These are phyloP conservation scores for Penicillium cinerascens DNA, from an alignment of 495 filamentous ascomycete genomes.

Conservation along the genomic window DNA sequence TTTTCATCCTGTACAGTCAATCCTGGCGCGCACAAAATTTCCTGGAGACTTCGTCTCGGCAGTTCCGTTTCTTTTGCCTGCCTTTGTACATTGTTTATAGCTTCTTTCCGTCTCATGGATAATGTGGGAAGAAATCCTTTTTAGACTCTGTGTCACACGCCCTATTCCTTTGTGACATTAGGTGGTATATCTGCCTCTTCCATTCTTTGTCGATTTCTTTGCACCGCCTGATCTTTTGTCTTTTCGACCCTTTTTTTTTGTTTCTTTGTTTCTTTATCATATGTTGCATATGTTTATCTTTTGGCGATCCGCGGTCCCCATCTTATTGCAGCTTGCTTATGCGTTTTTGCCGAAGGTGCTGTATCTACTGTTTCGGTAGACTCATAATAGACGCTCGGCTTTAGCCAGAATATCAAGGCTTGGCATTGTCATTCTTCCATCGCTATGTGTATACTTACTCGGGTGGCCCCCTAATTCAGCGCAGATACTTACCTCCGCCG, in stretches of 20 bases:
- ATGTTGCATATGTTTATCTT: conserved; percentile 20
- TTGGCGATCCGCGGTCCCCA: conserved; percentile 1
- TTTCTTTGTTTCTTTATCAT: conserved; percentile 5
- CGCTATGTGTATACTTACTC: not conserved
- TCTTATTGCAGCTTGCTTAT: conserved; percentile 5
- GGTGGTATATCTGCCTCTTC: conserved; percentile 2
- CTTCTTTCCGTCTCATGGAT: conserved; percentile 2
- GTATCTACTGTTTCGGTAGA: conserved; percentile 24
- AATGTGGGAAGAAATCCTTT: not conserved
- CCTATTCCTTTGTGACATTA: not conserved
- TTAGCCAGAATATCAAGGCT: not conserved
- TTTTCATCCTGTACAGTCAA: conserved; percentile 17
- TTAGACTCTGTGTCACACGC: not conserved
- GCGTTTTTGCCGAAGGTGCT: conserved; percentile 5
- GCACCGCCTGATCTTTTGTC: conserved; percentile 12
- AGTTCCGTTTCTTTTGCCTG: not conserved
- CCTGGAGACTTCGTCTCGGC: conserved; percentile 3
- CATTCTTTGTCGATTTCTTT: conserved; percentile 5
- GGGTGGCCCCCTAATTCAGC: too few relatives aligned
- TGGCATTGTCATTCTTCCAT: not conserved
- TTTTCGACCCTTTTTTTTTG: conserved; percentile 1
- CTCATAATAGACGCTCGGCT: conserved; percentile 18
- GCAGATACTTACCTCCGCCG: too few relatives aligned
- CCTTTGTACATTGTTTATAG: conserved; percentile 22
- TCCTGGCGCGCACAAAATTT: conserved; percentile 2